Evolutionary conservation across 192 early-diverging fungal genomes (phyloP).

Genomic region (Backusella sp.): DNA sequence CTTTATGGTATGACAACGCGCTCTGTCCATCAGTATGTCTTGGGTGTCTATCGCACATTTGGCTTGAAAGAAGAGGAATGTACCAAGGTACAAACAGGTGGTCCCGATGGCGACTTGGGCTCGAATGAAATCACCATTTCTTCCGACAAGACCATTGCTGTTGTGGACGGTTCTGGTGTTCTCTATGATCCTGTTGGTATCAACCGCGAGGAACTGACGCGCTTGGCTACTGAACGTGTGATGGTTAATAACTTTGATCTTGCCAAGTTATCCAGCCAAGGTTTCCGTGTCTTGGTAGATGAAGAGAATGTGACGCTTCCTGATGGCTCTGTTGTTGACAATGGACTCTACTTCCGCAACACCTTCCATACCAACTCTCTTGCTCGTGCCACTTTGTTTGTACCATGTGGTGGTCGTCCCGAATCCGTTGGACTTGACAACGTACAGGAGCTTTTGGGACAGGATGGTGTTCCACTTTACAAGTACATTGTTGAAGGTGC

Average conservation of each 20-base stretch:
- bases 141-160: constrained; percentile 89
- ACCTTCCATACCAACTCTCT: constrained; percentile 91
- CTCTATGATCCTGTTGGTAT: constrained; percentile 92
- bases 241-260: constrained; percentile 91
- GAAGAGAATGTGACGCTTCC: constrained; percentile 89
- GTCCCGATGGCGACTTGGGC: constrained; percentile 97
- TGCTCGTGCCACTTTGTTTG: constrained; percentile 85
- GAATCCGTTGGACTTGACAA: constrained; percentile 96
- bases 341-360: constrained; percentile 94
- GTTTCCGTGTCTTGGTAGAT: constrained; percentile 95
- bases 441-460: constrained; percentile 73
- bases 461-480: constrained; percentile 83
- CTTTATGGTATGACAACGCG: constrained; percentile 98
- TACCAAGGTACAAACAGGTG: constrained; percentile 95
- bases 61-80: constrained; percentile 81
- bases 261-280: constrained; percentile 73
- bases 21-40: constrained; percentile 97
- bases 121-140: constrained; percentile 99
- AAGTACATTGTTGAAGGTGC: constrained; percentile 99
- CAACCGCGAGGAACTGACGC: constrained; percentile 82
- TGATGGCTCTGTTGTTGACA: constrained; percentile 80
- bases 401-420: constrained; percentile 97
- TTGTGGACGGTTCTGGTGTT: constrained; percentile 97
- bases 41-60: constrained; percentile 89
- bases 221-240: constrained; percentile 79